Conservation (phyloP, 2,329 filamentous ascomycete species). For the Colletotrichum lentis region DNA sequence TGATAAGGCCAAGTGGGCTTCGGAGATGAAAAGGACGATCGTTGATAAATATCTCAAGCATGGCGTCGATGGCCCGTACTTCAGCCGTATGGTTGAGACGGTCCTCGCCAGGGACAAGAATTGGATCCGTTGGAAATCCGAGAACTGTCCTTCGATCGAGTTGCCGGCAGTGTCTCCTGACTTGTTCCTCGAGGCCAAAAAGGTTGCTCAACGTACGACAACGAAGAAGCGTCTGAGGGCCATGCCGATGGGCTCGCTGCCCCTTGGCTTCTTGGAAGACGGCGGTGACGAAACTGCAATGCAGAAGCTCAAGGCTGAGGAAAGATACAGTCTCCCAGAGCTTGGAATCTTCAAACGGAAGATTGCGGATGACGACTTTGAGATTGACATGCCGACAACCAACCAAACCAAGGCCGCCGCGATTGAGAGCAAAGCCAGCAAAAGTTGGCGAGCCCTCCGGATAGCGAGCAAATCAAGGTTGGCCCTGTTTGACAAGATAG, state of each 20-base stretch:
- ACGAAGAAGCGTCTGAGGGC: slow-evolving; percentile 75
- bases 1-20: slow-evolving; percentile 80
- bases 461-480: slow-evolving; percentile 79
- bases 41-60: slow-evolving; percentile 82
- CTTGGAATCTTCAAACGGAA: slow-evolving; percentile 74
- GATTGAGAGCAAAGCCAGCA: slow-evolving; percentile 80
- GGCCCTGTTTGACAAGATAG: slow-evolving; percentile 84
- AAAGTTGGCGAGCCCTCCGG: slow-evolving; percentile 88
- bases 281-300: slow-evolving; percentile 65
- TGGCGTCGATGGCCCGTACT: slow-evolving; percentile 86
- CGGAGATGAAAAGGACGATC: slow-evolving; percentile 78
- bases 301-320: slow-evolving; percentile 71
- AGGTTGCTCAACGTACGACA: slow-evolving; percentile 70
- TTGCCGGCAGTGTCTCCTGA: slow-evolving; percentile 73
- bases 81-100: slow-evolving; percentile 95
- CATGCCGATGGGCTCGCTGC: slow-evolving; percentile 74
- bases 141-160: slow-evolving; percentile 89
- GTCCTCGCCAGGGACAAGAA: slow-evolving; percentile 96
- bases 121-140: slow-evolving; percentile 98
- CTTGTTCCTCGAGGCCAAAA: slow-evolving; percentile 75
- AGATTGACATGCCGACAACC: slow-evolving; percentile 81
- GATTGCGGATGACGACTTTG: slow-evolving; percentile 82
- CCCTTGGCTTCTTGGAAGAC: slow-evolving; percentile 80
- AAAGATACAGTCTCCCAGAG: slow-evolving; percentile 73
- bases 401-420: slow-evolving; percentile 63